These are phyloP conservation scores for Colletotrichum sp. DNA, from an alignment of 2,329 filamentous ascomycete species.

Conservation along the genomic window DNA sequence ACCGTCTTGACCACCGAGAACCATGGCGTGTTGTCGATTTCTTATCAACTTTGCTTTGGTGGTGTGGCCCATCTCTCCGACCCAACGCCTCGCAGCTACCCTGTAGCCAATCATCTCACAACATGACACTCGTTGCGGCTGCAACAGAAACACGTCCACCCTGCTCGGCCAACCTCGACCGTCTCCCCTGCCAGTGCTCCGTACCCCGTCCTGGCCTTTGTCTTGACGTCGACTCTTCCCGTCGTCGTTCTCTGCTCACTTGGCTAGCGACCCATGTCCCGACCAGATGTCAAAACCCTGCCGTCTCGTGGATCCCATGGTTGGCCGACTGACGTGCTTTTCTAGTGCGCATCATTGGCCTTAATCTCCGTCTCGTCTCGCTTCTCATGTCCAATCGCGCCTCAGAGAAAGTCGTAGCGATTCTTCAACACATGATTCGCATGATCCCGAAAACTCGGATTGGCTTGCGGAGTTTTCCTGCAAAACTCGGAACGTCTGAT, in stretches of 20 bases:
- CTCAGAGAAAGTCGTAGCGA: constrained; percentile 13
- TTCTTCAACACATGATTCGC: constrained; percentile 36
- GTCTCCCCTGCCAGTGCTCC: not conserved
- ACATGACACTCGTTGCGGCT: constrained; percentile 29
- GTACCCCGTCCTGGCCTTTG: constrained; percentile 16
- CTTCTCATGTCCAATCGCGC: not conserved
- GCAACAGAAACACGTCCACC: constrained; percentile 32
- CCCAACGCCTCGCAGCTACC: constrained; percentile 23
- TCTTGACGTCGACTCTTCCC: not conserved
- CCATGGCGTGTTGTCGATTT: constrained; percentile 4
- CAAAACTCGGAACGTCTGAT: not conserved
- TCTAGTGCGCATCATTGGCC: constrained; percentile 5
- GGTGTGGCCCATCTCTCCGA: constrained; percentile 23
- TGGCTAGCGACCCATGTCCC: not conserved
- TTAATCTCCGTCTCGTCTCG: not conserved
- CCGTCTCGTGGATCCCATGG: not conserved
- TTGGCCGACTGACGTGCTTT: constrained; percentile 5
- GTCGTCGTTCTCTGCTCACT: not conserved
- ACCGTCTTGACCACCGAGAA: not conserved
- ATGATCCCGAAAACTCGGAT: constrained; percentile 29
- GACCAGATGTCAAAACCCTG: not conserved
- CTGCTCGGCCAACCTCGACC: constrained; percentile 22
- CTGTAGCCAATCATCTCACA: constrained; percentile 32
- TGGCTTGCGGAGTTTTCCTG: not conserved
- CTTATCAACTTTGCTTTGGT: not conserved